phyloP scores from a whole-genome alignment of 2,329 filamentous ascomycete species.

The Clonostachys byssicola region DNA sequence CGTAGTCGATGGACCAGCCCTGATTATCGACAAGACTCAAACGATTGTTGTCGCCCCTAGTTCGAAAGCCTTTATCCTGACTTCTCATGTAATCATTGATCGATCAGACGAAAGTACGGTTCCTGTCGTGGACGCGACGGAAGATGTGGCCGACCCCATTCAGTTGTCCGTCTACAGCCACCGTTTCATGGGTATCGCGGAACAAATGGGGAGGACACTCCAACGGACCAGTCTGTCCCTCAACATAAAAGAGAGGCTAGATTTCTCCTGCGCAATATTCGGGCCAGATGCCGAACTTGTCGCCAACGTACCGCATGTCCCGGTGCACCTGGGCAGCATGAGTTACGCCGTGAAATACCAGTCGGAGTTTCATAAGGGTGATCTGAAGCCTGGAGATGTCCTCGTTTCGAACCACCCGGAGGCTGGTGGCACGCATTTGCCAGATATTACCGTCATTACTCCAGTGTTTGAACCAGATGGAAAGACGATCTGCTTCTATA shows the following conservation, averaged over 20 bases:
- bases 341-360: conserved; percentile 70
- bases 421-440: conserved; percentile 30
- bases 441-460: conserved; percentile 29
- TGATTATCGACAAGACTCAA: conserved; percentile 67
- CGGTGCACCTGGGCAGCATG: conserved; percentile 76
- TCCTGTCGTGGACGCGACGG: background rate
- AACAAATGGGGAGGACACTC: conserved; percentile 73
- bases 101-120: conserved; percentile 2
- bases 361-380: conserved; percentile 62
- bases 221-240: conserved; percentile 74
- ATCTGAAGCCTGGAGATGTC: conserved; percentile 69
- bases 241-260: conserved; percentile 74
- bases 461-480: conserved; percentile 28
- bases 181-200: conserved; percentile 77
- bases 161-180: conserved; percentile 72
- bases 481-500: conserved; percentile 17
- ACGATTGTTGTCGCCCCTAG: conserved; percentile 64
- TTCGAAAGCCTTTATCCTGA: conserved; percentile 22
- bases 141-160: conserved; percentile 59
- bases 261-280: conserved; percentile 76
- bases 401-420: conserved; percentile 55
- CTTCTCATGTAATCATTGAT: conserved; percentile 29
- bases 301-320: conserved; percentile 71
- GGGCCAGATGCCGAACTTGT: conserved; percentile 68
- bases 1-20: conserved; percentile 19